Evolutionary conservation across 2,329 filamentous ascomycete genomes (phyloP).

Genomic region (Metarhizium sp.): DNA sequence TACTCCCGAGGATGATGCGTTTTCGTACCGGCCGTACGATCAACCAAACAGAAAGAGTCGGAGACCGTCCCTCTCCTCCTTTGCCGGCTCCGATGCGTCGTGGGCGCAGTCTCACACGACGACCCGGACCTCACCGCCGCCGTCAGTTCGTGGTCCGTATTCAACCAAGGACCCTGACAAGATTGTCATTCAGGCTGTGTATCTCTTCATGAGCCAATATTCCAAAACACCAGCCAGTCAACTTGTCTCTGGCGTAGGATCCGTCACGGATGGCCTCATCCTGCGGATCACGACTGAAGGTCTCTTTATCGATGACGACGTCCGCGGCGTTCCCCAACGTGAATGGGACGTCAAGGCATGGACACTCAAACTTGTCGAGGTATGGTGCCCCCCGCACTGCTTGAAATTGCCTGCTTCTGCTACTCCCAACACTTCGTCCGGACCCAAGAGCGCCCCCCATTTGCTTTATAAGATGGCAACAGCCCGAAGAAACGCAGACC

Average conservation of each 20-base stretch:
- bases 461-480: slow-evolving; percentile 38
- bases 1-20: slow-evolving; percentile 51
- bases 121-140: slow-evolving; percentile 72
- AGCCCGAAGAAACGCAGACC: slow-evolving; percentile 36
- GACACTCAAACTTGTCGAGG: slow-evolving; percentile 89
- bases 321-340: slow-evolving; percentile 81
- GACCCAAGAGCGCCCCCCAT: slow-evolving; percentile 30
- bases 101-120: slow-evolving; percentile 82
- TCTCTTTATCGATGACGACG: slow-evolving; percentile 93
- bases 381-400: slow-evolving; percentile 65
- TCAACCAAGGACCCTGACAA: slow-evolving; percentile 87
- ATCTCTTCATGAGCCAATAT: slow-evolving; percentile 83
- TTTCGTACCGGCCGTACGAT: slow-evolving; percentile 73
- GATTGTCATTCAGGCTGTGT: slow-evolving; percentile 90
- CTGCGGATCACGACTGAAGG: slow-evolving; percentile 89
- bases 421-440: slow-evolving; percentile 30
- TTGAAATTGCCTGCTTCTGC: slow-evolving; percentile 33
- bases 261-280: slow-evolving; percentile 86
- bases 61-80: slow-evolving; percentile 58
- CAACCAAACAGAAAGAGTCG: slow-evolving; percentile 48
- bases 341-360: slow-evolving; percentile 99
- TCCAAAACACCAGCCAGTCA: slow-evolving; percentile 85
- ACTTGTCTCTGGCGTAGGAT: slow-evolving; percentile 71
- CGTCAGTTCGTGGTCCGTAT: slow-evolving; percentile 69
- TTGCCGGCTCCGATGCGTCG: slow-evolving; percentile 69